Evolutionary conservation across 1,284 basidiomycete genomes (phyloP).

Genomic region (Cutaneotrichosporon sp.): DNA sequence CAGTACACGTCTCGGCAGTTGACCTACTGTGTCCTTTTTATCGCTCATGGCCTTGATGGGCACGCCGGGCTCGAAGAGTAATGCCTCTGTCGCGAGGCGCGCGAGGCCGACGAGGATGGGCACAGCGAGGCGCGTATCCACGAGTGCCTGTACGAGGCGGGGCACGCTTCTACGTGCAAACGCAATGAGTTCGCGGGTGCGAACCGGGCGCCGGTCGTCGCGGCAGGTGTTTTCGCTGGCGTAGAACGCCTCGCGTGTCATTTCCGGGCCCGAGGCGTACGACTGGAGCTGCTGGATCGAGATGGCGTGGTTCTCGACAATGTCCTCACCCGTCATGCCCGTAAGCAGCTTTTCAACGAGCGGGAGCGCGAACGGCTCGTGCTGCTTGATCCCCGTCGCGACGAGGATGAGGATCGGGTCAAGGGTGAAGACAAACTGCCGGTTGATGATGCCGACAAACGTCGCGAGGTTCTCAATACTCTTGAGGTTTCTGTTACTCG

Average conservation of each 20-base stretch:
- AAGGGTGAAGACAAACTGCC: conserved; percentile 74
- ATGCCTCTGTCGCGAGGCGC: conserved; percentile 58
- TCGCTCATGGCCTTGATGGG: conserved; percentile 56
- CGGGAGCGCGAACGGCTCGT: conserved; percentile 80
- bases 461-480: conserved; percentile 90
- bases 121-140: conserved; percentile 66
- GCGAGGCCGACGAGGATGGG: conserved; percentile 83
- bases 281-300: conserved; percentile 82
- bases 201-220: background rate
- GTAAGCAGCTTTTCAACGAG: conserved; percentile 87
- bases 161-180: conserved; percentile 44
- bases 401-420: conserved; percentile 83
- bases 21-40: conserved; percentile 60
- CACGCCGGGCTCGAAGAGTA: conserved; percentile 27
- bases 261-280: conserved; percentile 80
- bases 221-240: conserved; percentile 45
- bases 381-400: conserved; percentile 78
- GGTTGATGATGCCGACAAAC: conserved; percentile 87
- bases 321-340: conserved; percentile 93
- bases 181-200: conserved; percentile 14
- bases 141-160: conserved; percentile 64
- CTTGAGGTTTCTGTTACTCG: conserved; percentile 83
- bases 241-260: conserved; percentile 71
- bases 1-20: too few relatives aligned
- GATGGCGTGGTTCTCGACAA: conserved; percentile 65